These are phyloP conservation scores for Sphagnurus paluster DNA, from an alignment of 1,284 basidiomycete genomes.

Conservation along the genomic window DNA sequence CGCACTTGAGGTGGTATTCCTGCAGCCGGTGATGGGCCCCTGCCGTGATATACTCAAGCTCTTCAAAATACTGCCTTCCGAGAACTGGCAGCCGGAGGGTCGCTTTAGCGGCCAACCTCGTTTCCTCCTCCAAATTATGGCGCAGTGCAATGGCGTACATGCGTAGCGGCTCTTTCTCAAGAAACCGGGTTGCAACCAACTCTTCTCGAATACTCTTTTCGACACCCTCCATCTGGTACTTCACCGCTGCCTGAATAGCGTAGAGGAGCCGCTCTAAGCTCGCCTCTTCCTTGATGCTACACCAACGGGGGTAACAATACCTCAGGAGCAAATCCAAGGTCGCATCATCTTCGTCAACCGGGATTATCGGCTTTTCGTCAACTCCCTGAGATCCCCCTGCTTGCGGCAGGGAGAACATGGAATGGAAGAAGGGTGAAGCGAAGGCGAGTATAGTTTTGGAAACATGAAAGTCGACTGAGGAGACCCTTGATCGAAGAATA, in stretches of 20 bases:
- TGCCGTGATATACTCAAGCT: conserved; percentile 23
- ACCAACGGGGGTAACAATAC: conserved; percentile 11
- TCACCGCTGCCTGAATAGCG: conserved; percentile 1
- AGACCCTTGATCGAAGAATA: conserved; percentile 38
- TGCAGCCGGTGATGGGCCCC: conserved; percentile 21
- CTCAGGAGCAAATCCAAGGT: conserved; percentile 3
- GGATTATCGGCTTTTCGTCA: conserved; percentile 32
- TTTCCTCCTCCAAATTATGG: conserved; percentile 26
- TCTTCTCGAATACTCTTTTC: conserved; percentile 19
- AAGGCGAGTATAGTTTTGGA: conserved; percentile 36
- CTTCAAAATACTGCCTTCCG: conserved; percentile 16
- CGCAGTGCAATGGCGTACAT: conserved; percentile 36
- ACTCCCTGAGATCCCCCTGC: conserved; percentile 21
- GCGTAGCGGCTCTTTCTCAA: conserved; percentile 31
- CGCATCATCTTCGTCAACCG: conserved; percentile 24
- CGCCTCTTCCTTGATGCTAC: not conserved
- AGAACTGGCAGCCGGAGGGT: conserved; percentile 20
- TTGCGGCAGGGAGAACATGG: conserved; percentile 42
- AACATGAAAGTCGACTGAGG: conserved; percentile 36
- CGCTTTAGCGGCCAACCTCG: conserved; percentile 19
- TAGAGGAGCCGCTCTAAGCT: conserved; percentile 7
- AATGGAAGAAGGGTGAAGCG: conserved; percentile 40
- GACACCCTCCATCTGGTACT: conserved; percentile 29
- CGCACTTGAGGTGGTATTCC: conserved; percentile 24
- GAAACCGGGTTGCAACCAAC: conserved; percentile 23